Evolutionary conservation across 495 filamentous ascomycete species (phyloP).

Genomic region (Hyaloscypha finlandica): DNA sequence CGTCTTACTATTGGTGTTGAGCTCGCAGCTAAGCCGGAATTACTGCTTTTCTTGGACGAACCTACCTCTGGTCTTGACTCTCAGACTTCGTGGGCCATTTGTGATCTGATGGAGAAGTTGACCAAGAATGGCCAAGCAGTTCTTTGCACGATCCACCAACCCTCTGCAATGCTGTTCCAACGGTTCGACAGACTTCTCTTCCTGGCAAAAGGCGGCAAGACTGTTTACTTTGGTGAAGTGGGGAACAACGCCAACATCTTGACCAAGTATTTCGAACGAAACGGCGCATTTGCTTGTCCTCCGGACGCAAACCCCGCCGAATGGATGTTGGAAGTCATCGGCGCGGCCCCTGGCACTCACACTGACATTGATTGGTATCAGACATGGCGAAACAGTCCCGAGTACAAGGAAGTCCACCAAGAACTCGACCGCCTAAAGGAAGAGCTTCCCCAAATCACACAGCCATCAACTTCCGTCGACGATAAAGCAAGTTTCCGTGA

Average conservation of each 20-base stretch:
- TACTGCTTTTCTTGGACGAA: constrained; percentile 91
- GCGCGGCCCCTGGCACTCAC: constrained; percentile 79
- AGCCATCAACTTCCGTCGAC: not conserved
- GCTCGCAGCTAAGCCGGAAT: constrained; percentile 80
- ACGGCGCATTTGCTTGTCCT: constrained; percentile 72
- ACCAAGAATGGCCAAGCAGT: constrained; percentile 82
- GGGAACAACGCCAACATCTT: constrained; percentile 65
- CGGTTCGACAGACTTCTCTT: constrained; percentile 83
- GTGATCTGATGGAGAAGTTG: constrained; percentile 74
- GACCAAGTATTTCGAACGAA: constrained; percentile 68
- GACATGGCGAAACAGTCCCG: constrained; percentile 75
- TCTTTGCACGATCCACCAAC: constrained; percentile 93
- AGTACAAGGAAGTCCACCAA: constrained; percentile 65
- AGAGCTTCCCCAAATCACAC: constrained; percentile 7
- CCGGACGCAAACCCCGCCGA: constrained; percentile 82
- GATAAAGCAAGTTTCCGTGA: constrained; percentile 42
- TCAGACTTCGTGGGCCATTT: constrained; percentile 85
- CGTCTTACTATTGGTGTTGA: constrained; percentile 91
- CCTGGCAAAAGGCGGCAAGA: constrained; percentile 66
- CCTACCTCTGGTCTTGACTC: constrained; percentile 47
- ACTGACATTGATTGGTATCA: constrained; percentile 81
- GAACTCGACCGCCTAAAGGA: constrained; percentile 70
- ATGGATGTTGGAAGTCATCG: constrained; percentile 93
- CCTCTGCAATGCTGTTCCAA: constrained; percentile 87
- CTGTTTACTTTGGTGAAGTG: constrained; percentile 82